Base-by-base conservation (phyloP, 805 yeast genomes). In the Cyberlindnera xishuangbannaensis region DNA sequence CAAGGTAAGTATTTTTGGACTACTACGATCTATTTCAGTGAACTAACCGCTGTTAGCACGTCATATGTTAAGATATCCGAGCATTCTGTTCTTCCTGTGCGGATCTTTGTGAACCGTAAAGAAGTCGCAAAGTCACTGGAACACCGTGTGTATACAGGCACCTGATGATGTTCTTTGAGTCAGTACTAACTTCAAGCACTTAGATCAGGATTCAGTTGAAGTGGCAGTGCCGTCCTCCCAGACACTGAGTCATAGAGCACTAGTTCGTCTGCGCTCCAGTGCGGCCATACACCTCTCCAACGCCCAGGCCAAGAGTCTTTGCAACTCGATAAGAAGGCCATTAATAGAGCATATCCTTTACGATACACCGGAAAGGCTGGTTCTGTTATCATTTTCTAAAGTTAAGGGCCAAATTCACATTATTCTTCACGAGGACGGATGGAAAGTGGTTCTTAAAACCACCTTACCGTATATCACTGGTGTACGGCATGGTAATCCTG, bases 171-270 rank as follows among this genome's bases (percentile, higher is more conserved):
- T 5, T 6, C 18, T n/a, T 14, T 35, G 40, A 35, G 15, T 28
- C 34, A 4, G 8, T 42, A 8, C n/a, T n/a, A n/a, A n/a, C n/a
- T n/a, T n/a, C n/a, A n/a, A n/a, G n/a, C n/a, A n/a, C n/a, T n/a
- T n/a, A n/a, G n/a, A n/a, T n/a, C n/a, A n/a, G n/a, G n/a, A n/a
- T n/a, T n/a, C n/a, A n/a, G 45, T 45, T 28, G 47, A 48, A 31
- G 41, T 48, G 10, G 51, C 44, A 2, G 41, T 48, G 4, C 36
- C 48, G 3, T 40, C 50, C 4, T 38, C 41, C 2, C 36, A 41
- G 7, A 47, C 51, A 3, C 36, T 32, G 15, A 36, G 28, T 22
- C 51, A 47, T 17, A 31, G 37, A 16, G 48, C 50, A 1, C 15
- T 48, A 8, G 44, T 48, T 2, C 22, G 47, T 2, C 30, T 46